Evolutionary conservation across 2,329 filamentous ascomycete species (phyloP).

Genomic region (Aspergillus piperis): DNA sequence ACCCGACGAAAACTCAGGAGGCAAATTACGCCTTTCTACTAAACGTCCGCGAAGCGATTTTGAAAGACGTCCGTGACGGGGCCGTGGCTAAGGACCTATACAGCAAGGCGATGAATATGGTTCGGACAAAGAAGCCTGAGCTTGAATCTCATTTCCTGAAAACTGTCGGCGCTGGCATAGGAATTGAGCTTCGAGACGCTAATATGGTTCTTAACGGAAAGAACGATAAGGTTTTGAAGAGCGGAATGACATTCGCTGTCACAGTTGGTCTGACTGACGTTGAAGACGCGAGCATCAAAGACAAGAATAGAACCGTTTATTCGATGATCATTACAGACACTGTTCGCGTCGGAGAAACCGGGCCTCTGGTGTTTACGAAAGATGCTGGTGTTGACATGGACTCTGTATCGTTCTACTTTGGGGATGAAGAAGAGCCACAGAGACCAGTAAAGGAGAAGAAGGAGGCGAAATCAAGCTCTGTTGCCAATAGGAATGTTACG

Average conservation of each 20-base stretch:
- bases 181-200: conserved; percentile 83
- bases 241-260: conserved; percentile 94
- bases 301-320: conserved; percentile 86
- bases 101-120: conserved; percentile 74
- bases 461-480: conserved; percentile 76
- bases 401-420: conserved; percentile 97
- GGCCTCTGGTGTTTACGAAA: conserved; percentile 82
- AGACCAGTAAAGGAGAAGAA: conserved; percentile 82
- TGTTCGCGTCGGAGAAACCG: conserved; percentile 72
- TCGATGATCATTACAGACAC: conserved; percentile 91
- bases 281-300: conserved; percentile 80
- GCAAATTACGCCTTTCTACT: conserved; percentile 88
- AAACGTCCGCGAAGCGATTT: conserved; percentile 80
- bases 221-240: conserved; percentile 78
- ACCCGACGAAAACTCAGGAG: conserved; percentile 95
- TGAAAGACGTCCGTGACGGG: conserved; percentile 89
- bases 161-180: conserved; percentile 87
- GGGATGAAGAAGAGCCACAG: conserved; percentile 83
- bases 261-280: conserved; percentile 89
- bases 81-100: conserved; percentile 87
- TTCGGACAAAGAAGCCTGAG: conserved; percentile 90
- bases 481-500: conserved; percentile 93
- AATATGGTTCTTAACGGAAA: conserved; percentile 86
- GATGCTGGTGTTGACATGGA: conserved; percentile 90
- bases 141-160: conserved; percentile 93